Base-by-base conservation (phyloP, 495 filamentous ascomycete genomes). In the Annulohypoxylon stygium region DNA sequence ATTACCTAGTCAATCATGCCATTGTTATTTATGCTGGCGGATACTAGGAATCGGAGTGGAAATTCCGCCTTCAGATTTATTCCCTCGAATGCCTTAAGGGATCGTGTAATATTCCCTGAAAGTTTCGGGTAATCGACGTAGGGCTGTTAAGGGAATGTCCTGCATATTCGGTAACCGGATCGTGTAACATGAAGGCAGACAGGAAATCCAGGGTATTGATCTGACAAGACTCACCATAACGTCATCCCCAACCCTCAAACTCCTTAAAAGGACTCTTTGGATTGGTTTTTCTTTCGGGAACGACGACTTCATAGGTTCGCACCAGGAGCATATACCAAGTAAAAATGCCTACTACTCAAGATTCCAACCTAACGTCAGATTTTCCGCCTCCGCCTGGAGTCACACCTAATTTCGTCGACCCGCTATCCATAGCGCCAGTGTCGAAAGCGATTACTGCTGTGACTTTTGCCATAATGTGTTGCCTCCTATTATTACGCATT, bases 401-500 rank as follows among this genome's bases (percentile, higher is more conserved):
- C 1, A 20, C 10, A 37, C 53, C 14, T 14, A 57, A 57, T 20
- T 36, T 37, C 20, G 33, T 16, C 14, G 7, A 37, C 10, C 53
- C 53, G 10, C 16, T n/a, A 7, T 57, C 30, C 3, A 11, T 37
- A 12, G 20, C 53, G 2, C 53, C 53, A 7, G 33, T 12, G 1
- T 16, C 30, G 7, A 34, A 3, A 11, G 33, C 20, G 5, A 37
- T 57, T 25, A 57, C n/a, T 33, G 30, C 30, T 7, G 53, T 57
- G 53, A 57, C 30, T 23, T 20, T 57, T 9, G 33, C 53, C 10
- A 16, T 37, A 6, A 57, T 57, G 53, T 57, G 20, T 7, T 57
- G 30, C 5, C 36, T 57, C 20, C n/a, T 57, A n/a, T 33, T 8
- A 10, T 37, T 57, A 33, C 53, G 53, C 3, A 23, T 37, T 5